phyloP scores from a whole-genome alignment of 2,329 filamentous ascomycete species.

The Phaeosphaeriaceae sp. region DNA sequence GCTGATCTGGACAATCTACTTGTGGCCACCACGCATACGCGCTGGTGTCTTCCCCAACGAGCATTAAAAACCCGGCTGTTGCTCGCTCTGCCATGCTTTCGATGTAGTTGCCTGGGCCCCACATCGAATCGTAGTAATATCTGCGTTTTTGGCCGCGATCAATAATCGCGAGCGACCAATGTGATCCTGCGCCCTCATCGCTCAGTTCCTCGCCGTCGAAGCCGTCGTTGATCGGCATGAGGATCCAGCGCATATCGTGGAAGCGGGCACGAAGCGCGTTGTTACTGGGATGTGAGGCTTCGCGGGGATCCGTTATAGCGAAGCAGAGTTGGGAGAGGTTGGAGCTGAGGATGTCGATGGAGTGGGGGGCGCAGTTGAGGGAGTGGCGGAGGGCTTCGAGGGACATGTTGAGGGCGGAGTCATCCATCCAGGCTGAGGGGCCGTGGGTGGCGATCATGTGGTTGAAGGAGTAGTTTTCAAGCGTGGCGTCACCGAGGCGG shows the following conservation, averaged over 20 bases:
- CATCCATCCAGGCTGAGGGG: conserved; percentile 22
- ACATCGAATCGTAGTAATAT: conserved; percentile 30
- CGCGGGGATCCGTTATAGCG: conserved; percentile 1
- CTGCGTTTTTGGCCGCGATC: conserved; percentile 9
- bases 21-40: conserved; percentile 7
- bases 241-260: conserved; percentile 26
- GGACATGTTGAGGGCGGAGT: conserved; percentile 25
- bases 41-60: conserved; percentile 15
- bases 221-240: conserved; percentile 34
- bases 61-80: conserved; percentile 8
- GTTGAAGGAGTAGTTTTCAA: conserved; percentile 20
- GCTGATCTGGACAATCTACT: conserved; percentile 17
- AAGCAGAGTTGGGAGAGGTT: conserved; percentile 17
- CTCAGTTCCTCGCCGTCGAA: conserved; percentile 3
- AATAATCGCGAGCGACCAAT: conserved; percentile 32
- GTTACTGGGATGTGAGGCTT: conserved; percentile 8
- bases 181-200: conserved; percentile 6
- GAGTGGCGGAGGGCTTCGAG: conserved; percentile 20
- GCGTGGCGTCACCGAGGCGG: conserved; percentile 10
- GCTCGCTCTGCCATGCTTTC: conserved; percentile 8
- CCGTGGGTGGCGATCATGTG: conserved; percentile 1
- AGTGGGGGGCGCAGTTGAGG: conserved; percentile 7
- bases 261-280: conserved; percentile 16
- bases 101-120: rapidly evolving
- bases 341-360: conserved; percentile 27